These are phyloP conservation scores for Chalciporus sphaerocephalus DNA, from an alignment of 768 basidiomycete genomes.

Conservation along the genomic window DNA sequence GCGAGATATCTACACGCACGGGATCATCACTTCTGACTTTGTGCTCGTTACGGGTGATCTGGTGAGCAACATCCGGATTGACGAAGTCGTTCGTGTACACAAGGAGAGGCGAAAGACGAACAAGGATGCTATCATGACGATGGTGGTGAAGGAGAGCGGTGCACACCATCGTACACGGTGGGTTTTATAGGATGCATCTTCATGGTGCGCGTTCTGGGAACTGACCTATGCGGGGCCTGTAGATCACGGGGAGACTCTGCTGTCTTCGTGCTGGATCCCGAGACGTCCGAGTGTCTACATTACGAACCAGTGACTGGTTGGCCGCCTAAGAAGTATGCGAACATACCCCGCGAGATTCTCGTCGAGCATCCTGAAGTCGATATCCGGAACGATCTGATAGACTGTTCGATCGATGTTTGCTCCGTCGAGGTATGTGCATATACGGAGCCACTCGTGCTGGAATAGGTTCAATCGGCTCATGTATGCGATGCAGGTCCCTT, in stretches of 20 bases:
- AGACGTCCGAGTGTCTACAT: conserved; percentile 78
- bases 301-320: conserved; percentile 74
- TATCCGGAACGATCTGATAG: conserved; percentile 82
- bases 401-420: conserved; percentile 90
- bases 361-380: conserved; percentile 74
- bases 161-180: conserved; percentile 70
- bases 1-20: conserved; percentile 90
- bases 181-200: conserved; percentile 17
- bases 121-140: conserved; percentile 95
- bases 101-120: conserved; percentile 81
- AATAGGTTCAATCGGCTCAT: not conserved
- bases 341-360: conserved; percentile 76
- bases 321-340: conserved; percentile 56
- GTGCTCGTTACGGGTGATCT: conserved; percentile 89
- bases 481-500: conserved; percentile 66
- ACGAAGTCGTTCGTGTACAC: conserved; percentile 84
- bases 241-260: conserved; percentile 72
- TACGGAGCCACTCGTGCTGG: not conserved
- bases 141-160: conserved; percentile 83
- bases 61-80: conserved; percentile 88
- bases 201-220: not conserved
- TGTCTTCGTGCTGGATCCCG: conserved; percentile 72
- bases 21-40: conserved; percentile 86
- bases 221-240: conserved; percentile 1
- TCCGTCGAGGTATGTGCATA: conserved; percentile 71